Conservation (phyloP, 306 rosid genomes). For the Trifolium dubium region DNA sequence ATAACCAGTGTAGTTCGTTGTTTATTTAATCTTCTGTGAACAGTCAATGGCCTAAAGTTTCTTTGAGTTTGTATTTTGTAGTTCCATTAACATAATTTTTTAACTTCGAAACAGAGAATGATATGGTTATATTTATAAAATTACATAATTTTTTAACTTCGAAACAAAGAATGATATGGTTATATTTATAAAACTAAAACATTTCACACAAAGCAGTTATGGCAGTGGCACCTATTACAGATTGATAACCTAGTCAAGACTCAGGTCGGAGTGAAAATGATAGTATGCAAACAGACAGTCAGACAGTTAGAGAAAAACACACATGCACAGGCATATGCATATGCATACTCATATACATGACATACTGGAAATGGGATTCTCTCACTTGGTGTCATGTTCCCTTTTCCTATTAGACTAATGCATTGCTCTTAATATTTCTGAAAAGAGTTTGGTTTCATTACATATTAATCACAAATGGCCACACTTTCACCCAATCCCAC, state of each 20-base stretch:
- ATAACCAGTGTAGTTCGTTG: constrained; percentile 1
- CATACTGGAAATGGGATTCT: constrained; percentile 9
- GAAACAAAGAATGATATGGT: neutral
- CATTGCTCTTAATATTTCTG: neutral
- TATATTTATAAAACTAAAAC: neutral
- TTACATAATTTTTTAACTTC: too few species aligned
- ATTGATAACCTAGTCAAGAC: constrained; percentile 26
- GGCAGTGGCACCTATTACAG: constrained; percentile 13
- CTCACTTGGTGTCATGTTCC: constrained; percentile 18
- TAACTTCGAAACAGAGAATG: constrained; percentile 9
- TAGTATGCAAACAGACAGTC: neutral
- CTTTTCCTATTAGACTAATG: constrained; percentile 18
- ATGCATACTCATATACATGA: neutral
- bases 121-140: neutral
- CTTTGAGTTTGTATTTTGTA: neutral
- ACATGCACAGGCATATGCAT: too few species aligned
- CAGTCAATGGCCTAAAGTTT: constrained; percentile 4
- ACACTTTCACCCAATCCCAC: constrained; percentile 20
- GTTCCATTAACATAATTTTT: neutral
- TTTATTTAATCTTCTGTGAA: constrained; percentile 24
- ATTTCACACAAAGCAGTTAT: constrained; percentile 24
- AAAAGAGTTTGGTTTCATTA: neutral
- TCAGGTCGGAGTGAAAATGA: constrained; percentile 18
- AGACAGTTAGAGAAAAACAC: neutral
- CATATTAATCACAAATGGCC: constrained; percentile 21